Conservation (phyloP, 345 rosid genomes). For the Microcos paniculata region DNA sequence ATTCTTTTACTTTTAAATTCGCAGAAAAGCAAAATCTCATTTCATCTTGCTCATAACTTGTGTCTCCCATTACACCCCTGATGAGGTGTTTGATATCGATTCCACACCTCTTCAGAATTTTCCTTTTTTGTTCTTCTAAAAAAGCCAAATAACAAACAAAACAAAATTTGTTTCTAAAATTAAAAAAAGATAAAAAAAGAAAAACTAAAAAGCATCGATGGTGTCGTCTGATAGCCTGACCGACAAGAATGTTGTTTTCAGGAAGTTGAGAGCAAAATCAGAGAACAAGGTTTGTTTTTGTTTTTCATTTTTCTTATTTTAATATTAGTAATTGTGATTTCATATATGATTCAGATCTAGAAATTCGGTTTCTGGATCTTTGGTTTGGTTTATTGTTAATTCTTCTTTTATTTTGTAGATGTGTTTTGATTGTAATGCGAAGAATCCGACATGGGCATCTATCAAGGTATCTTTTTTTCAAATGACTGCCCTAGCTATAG, state of each 20-base stretch:
- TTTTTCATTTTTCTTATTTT: too few species aligned
- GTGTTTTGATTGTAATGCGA: constrained; percentile 97
- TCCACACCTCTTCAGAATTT: constrained; percentile 27
- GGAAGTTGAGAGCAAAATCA: constrained; percentile 80
- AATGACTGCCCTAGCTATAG: not conserved
- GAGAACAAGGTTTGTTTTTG: constrained; percentile 91
- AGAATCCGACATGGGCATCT: constrained; percentile 98
- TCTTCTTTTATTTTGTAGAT: constrained; percentile 43
- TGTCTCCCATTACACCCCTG: not conserved
- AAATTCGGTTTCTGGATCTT: constrained; percentile 26
- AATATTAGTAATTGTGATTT: too few species aligned
- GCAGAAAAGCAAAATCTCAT: not conserved
- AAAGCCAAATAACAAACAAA: not conserved
- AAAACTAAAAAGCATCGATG: constrained; percentile 40
- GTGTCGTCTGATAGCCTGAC: constrained; percentile 60
- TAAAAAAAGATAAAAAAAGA: not conserved
- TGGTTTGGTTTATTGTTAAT: not conserved
- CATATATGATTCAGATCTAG: constrained; percentile 38
- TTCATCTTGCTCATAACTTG: not conserved
- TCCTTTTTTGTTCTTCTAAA: constrained; percentile 5
- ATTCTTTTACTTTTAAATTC: not conserved
- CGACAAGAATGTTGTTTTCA: constrained; percentile 77
- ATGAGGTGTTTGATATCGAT: constrained; percentile 29
- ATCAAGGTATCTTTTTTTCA: too few species aligned
- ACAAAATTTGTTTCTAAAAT: not conserved